These are phyloP conservation scores for Brassica nigra DNA, from an alignment of 345 rosid genomes.

Conservation along the genomic window DNA sequence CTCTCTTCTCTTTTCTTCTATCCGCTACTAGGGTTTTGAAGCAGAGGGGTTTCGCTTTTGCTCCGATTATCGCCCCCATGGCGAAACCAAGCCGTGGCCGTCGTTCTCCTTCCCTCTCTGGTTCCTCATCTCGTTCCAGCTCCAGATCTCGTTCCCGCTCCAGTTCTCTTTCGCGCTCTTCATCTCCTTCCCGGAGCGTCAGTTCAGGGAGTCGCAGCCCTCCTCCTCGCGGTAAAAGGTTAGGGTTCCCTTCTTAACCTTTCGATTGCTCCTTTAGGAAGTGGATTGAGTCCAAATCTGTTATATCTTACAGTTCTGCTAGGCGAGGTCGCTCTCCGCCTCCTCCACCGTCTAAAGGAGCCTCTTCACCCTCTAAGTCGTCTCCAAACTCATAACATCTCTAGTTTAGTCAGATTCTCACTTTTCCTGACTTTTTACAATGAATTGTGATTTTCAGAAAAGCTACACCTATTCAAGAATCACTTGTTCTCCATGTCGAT, in stretches of 20 bases:
- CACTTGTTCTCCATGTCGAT: slow-evolving; percentile 83
- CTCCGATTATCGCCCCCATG: slow-evolving; percentile 41
- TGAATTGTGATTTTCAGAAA: slow-evolving; percentile 61
- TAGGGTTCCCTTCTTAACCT: slow-evolving; percentile 4
- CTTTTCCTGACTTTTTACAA: slow-evolving; percentile 17
- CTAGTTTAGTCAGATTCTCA: background rate
- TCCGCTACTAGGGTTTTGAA: slow-evolving; percentile 50
- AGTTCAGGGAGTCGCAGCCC: slow-evolving; percentile 44
- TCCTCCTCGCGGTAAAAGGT: slow-evolving; percentile 41
- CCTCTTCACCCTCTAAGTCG: slow-evolving; percentile 78
- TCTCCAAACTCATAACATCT: too few species aligned
- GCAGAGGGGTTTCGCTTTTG: slow-evolving; percentile 42
- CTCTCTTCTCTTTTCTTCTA: background rate
- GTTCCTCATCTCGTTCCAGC: slow-evolving; percentile 59
- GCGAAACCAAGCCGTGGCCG: slow-evolving; percentile 82
- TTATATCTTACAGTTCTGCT: slow-evolving; percentile 45
- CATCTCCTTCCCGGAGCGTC: slow-evolving; percentile 44
- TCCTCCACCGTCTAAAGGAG: slow-evolving; percentile 35
- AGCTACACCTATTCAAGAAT: slow-evolving; percentile 71
- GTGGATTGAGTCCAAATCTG: background rate
- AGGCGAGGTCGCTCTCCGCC: slow-evolving; percentile 67
- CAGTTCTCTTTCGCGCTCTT: slow-evolving; percentile 46
- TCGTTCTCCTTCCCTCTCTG: slow-evolving; percentile 58
- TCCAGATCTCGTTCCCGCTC: slow-evolving; percentile 41
- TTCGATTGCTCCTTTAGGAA: background rate